phyloP scores from a whole-genome alignment of 768 basidiomycete species.

The Boletus barrowsii region DNA sequence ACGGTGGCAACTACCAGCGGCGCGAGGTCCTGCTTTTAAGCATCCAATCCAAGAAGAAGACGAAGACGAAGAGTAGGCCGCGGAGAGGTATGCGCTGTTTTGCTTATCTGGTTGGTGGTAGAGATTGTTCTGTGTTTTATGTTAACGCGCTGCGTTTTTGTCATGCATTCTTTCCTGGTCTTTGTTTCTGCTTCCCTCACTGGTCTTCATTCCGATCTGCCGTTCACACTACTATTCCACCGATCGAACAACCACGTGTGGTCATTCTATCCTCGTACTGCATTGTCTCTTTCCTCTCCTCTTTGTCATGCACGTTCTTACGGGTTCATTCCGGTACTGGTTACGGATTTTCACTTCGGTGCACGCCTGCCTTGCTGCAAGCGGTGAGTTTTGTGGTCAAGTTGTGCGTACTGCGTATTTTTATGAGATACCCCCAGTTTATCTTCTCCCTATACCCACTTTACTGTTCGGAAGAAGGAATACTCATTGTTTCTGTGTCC shows the following conservation, averaged over 20 bases:
- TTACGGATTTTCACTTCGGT: slow-evolving; percentile 20
- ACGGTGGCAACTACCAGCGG: slow-evolving; percentile 65
- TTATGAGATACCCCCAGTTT: slow-evolving; percentile 26
- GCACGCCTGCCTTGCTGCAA: slow-evolving; percentile 1
- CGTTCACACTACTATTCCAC: slow-evolving; percentile 17
- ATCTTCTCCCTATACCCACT: slow-evolving; percentile 6
- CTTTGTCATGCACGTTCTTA: neutral
- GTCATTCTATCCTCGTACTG: slow-evolving; percentile 4
- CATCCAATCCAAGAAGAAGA: slow-evolving; percentile 83
- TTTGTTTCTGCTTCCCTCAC: slow-evolving; percentile 5
- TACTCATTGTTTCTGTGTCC: neutral
- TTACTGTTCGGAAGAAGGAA: neutral
- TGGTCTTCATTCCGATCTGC: neutral
- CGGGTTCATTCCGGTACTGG: slow-evolving; percentile 17
- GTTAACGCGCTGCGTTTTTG: neutral
- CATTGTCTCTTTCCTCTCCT: neutral
- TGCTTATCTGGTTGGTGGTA: slow-evolving; percentile 3
- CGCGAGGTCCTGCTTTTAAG: slow-evolving; percentile 67
- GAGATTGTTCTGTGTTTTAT: slow-evolving; percentile 6
- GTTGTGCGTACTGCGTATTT: slow-evolving; percentile 16
- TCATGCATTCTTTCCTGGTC: slow-evolving; percentile 1
- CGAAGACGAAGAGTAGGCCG: slow-evolving; percentile 62
- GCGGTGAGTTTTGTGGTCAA: neutral
- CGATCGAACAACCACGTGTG: slow-evolving; percentile 9
- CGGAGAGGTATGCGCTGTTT: slow-evolving; percentile 6